Conservation (phyloP, 176 grass and related monocot species). For the Carex myosuroides region DNA sequence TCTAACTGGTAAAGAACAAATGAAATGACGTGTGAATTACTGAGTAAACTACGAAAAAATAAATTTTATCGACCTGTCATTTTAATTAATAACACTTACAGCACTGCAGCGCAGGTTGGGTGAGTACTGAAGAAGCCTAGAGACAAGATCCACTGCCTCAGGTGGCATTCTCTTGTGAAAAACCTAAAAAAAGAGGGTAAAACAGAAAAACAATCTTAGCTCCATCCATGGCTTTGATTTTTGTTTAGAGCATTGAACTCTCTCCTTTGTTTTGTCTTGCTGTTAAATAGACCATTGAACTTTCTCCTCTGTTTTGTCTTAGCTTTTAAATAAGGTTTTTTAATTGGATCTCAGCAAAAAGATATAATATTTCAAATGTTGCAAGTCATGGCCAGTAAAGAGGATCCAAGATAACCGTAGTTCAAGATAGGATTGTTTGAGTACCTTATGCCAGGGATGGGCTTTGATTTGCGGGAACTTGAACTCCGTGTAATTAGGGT, state of each 20-base stretch:
- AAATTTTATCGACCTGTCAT: not conserved
- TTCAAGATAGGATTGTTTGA: not conserved
- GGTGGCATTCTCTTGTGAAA: constrained; percentile 57
- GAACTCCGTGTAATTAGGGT: constrained; percentile 53
- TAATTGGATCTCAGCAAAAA: not conserved
- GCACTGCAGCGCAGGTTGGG: constrained; percentile 58
- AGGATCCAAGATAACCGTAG: not conserved
- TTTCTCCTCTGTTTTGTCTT: not conserved
- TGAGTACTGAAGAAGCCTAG: constrained; percentile 76
- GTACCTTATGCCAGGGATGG: constrained; percentile 64
- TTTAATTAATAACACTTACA: constrained; percentile 26
- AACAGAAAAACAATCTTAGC: not conserved
- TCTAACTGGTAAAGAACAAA: constrained; percentile 37
- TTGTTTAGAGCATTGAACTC: not conserved
- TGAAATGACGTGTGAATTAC: not conserved
- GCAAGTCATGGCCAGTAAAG: not conserved
- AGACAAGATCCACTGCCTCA: constrained; percentile 64
- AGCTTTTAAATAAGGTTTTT: not conserved
- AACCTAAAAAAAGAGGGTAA: constrained; percentile 17
- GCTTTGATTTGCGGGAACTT: constrained; percentile 75
- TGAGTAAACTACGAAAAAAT: not conserved
- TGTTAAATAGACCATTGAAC: not conserved
- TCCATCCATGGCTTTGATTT: not conserved
- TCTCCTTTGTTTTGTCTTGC: not conserved
- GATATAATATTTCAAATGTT: not conserved